A percentile compares a stretch with the other conserved stretches of the same genome.
Evolutionary conservation across 306 rosid species (phyloP).

Genomic region (Malus orientalis): DNA sequence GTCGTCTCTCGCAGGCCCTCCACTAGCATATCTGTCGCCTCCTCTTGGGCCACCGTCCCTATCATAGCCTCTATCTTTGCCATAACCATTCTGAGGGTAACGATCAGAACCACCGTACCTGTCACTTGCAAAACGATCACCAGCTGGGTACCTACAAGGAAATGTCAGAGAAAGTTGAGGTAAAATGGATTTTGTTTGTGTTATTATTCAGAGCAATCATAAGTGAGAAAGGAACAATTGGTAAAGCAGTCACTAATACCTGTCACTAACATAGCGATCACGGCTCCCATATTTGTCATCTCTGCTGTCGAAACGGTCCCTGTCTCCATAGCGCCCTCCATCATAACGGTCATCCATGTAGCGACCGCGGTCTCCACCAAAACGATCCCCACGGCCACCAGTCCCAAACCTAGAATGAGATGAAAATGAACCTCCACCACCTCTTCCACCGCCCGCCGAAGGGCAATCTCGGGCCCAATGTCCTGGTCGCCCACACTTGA

Average conservation of each 20-base stretch:
- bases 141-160: constrained; percentile 47
- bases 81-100: constrained; percentile 73
- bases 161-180: background rate
- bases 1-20: constrained; percentile 53
- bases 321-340: constrained; percentile 74
- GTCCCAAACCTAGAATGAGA: constrained; percentile 75
- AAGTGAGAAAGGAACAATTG: background rate
- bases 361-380: constrained; percentile 66
- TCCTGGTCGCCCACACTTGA: constrained; percentile 92
- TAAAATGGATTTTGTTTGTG: background rate
- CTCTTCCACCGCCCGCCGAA: constrained; percentile 58
- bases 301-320: constrained; percentile 69
- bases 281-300: constrained; percentile 81
- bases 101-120: constrained; percentile 67
- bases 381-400: constrained; percentile 69
- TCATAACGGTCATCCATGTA: constrained; percentile 71
- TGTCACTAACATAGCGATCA: constrained; percentile 70
- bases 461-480: constrained; percentile 99
- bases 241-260: constrained; percentile 33
- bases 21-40: constrained; percentile 64
- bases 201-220: background rate
- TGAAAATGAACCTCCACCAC: constrained; percentile 62
- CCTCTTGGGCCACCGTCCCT: constrained; percentile 59
- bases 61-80: constrained; percentile 69
- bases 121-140: constrained; percentile 67